phyloP scores from a whole-genome alignment of 192 early-diverging fungal species.

The Funneliformis mosseae region DNA sequence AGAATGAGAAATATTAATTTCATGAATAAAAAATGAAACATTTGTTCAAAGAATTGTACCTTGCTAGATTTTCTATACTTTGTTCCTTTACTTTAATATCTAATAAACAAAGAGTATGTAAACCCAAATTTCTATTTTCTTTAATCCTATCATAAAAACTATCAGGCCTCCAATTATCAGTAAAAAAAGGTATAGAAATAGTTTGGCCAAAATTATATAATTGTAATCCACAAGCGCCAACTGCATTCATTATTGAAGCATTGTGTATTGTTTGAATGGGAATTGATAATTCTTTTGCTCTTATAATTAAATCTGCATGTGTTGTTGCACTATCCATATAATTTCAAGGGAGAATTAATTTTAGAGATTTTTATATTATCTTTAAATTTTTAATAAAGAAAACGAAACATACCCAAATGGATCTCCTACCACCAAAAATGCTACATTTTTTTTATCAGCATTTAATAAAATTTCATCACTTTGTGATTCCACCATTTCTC shows the following conservation, averaged over 20 bases:
- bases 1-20: slow-evolving; percentile 6
- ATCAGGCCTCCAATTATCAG: slow-evolving; percentile 94
- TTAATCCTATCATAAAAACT: slow-evolving; percentile 94
- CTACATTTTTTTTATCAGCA: slow-evolving; percentile 88
- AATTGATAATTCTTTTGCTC: slow-evolving; percentile 85
- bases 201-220: slow-evolving; percentile 98
- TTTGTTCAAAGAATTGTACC: too few species aligned
- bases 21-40: too few species aligned
- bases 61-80: slow-evolving; percentile 91
- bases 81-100: slow-evolving; percentile 99
- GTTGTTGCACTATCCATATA: slow-evolving; percentile 81
- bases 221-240: slow-evolving; percentile 93
- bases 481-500: slow-evolving; percentile 96
- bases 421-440: slow-evolving; percentile 97
- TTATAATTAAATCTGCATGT: slow-evolving; percentile 93
- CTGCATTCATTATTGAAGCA: slow-evolving; percentile 99
- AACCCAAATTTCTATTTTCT: slow-evolving; percentile 77
- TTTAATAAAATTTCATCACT: slow-evolving; percentile 86
- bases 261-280: slow-evolving; percentile 94
- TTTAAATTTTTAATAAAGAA: slow-evolving; percentile 1
- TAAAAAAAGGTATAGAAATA: slow-evolving; percentile 98
- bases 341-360: too few species aligned
- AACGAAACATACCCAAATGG: slow-evolving; percentile 72
- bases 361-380: not conserved
- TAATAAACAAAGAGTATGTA: slow-evolving; percentile 92